Base-by-base conservation (phyloP, 176 grass and related monocot genomes). In the Triticum urartu region DNA sequence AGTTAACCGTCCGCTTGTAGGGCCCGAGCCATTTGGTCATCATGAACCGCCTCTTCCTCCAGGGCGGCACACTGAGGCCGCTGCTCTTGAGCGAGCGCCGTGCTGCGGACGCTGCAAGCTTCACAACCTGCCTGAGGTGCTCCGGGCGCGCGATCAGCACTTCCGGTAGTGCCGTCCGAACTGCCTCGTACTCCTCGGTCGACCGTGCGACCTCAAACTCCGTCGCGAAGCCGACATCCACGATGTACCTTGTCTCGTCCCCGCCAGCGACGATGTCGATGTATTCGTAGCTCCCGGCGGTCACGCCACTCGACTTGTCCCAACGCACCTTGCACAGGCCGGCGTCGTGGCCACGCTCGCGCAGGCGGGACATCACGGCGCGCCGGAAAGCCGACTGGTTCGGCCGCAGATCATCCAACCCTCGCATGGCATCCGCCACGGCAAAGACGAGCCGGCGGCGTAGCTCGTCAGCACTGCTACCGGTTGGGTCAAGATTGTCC, bases 1-100 rank as follows among this genome's bases (percentile, higher is more conserved):
- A 26, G 80, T 86, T 90, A 60, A 81, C 54, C 5, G 92, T 92
- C 39, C 92, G 73, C 72, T 61, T 83, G 79, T 94, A 90, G 6
- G 90, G 85, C 22, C 92, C 92, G 4, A 94, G 85, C 92, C 92
- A 94, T 79, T 94, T 92, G 11, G 92, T 85, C 13, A 86, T 36
- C 77, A 92, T 86, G 90, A 90, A 94, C 32, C 50, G 56, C 45
- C 77, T 64, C 60, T 92, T 92, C 81, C 90, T 83, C 92, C 92
- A 94, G 11, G 90, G 92, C 36, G 92, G 92, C 43, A 94, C 87
- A 66, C 82, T 89, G 40, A 94, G 83, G 48, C 85, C 85, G 81
- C 81, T 82, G 7, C 54, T 66, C 72, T 86, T 89, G 34, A 94
- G 80, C 2, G 94, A 95, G 1, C 84, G 73, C 72, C 92, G 76